Evolutionary conservation across 768 basidiomycete genomes (phyloP).

Genomic region (Pleurotus citrinopileatus): DNA sequence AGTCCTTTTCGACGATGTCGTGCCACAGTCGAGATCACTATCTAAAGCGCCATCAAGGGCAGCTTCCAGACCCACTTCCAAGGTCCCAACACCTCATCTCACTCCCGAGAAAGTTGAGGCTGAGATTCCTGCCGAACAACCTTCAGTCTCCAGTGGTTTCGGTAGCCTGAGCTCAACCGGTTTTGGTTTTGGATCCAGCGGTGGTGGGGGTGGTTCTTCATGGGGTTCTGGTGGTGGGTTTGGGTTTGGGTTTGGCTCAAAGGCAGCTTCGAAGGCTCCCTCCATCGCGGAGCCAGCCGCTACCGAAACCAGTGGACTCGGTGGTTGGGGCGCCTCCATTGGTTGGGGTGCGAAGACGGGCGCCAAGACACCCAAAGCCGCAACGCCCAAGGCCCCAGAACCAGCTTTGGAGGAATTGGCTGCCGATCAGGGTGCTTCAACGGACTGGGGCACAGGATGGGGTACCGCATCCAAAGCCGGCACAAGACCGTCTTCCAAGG

Average conservation of each 20-base stretch:
- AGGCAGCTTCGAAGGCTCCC: background rate
- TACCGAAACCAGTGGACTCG: background rate
- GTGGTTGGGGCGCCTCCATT: background rate
- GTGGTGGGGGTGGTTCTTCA: background rate
- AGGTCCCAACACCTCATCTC: background rate
- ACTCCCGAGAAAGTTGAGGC: background rate
- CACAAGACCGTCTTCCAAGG: background rate
- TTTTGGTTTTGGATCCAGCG: background rate
- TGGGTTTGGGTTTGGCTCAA: background rate
- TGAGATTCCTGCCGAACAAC: background rate
- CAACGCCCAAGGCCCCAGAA: background rate
- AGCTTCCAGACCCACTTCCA: background rate
- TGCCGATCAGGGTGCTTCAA: background rate
- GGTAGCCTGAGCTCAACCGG: background rate
- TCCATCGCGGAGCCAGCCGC: background rate
- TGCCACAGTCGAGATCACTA: background rate
- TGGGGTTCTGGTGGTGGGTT: constrained; percentile 1
- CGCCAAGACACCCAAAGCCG: background rate
- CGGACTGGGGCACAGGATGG: background rate
- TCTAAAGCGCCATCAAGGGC: background rate
- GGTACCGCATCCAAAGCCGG: background rate
- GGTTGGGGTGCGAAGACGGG: background rate
- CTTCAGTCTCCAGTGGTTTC: background rate
- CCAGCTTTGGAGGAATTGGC: background rate
- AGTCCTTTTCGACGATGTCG: constrained; percentile 3